These are phyloP conservation scores for Rhytidiadelphus loreus DNA, from an alignment of 225 moss, liverwort and hornwort genomes.

Conservation along the genomic window DNA sequence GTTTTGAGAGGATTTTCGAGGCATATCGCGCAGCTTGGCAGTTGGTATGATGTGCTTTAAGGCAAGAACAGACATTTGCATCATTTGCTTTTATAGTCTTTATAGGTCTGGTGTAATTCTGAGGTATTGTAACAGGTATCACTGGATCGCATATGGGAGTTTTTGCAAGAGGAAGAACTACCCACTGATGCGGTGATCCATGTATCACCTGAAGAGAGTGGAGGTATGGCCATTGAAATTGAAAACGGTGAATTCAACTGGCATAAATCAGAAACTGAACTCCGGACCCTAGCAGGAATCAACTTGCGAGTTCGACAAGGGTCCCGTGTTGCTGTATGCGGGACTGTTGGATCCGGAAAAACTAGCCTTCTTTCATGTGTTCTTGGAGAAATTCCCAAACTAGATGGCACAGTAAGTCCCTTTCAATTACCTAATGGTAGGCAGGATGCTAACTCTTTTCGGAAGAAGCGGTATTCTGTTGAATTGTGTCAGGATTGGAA, in stretches of 20 bases:
- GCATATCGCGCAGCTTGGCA: not conserved
- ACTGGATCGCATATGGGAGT: constrained; percentile 46
- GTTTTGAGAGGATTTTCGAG: not conserved
- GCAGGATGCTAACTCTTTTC: not conserved
- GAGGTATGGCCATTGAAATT: constrained; percentile 51
- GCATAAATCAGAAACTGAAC: constrained; percentile 37
- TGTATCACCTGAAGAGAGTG: constrained; percentile 15
- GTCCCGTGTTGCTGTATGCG: constrained; percentile 72
- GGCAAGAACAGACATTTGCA: not conserved
- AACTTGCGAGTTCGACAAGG: constrained; percentile 59
- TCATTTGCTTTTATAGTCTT: not conserved
- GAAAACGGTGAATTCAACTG: constrained; percentile 64
- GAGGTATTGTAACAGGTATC: constrained; percentile 37
- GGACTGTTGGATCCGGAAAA: constrained; percentile 82
- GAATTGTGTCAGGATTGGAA: not conserved
- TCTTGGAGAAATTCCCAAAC: constrained; percentile 77
- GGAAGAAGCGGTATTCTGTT: not conserved
- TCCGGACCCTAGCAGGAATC: constrained; percentile 32
- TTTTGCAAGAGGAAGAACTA: constrained; percentile 74
- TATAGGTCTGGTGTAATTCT: not conserved
- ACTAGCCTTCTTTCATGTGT: constrained; percentile 69
- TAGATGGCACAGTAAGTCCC: constrained; percentile 56
- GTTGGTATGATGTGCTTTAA: not conserved
- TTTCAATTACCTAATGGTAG: not conserved
- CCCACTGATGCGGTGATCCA: constrained; percentile 55